Evolutionary conservation across 768 basidiomycete species (phyloP).

Genomic region (Boletus bicolor): DNA sequence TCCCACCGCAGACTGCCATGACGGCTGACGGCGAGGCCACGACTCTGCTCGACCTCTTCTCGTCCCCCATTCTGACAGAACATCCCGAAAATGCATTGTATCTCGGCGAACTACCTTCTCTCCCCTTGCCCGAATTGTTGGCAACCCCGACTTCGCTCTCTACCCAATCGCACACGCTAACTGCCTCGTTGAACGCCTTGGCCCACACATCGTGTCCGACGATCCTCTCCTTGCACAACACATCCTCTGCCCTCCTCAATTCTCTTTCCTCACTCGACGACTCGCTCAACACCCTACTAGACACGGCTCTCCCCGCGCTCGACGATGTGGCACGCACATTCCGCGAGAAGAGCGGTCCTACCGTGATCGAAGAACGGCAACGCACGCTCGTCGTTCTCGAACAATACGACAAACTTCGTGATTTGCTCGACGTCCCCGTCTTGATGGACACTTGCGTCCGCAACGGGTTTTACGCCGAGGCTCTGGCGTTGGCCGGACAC

Average conservation of each 20-base stretch:
- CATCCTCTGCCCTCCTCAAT: constrained; percentile 66
- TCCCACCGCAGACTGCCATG: constrained; percentile 17
- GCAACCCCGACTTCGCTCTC: constrained; percentile 73
- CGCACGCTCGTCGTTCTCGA: constrained; percentile 86
- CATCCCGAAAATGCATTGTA: constrained; percentile 42
- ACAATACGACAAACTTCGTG: constrained; percentile 89
- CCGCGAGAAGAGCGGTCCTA: constrained; percentile 61
- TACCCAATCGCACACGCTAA: constrained; percentile 82
- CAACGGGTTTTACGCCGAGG: constrained; percentile 90
- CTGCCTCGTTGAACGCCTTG: constrained; percentile 83
- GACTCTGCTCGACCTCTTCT: constrained; percentile 27
- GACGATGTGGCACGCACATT: constrained; percentile 73
- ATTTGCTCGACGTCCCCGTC: constrained; percentile 85
- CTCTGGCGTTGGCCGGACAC: constrained; percentile 79
- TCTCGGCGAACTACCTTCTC: constrained; percentile 59
- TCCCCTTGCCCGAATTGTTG: constrained; percentile 65
- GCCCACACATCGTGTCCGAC: constrained; percentile 91
- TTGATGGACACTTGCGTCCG: constrained; percentile 92
- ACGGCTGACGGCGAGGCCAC: constrained; percentile 21
- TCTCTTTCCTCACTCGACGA: constrained; percentile 73
- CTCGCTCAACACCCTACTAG: constrained; percentile 68
- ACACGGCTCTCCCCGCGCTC: constrained; percentile 67
- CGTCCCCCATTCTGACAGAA: constrained; percentile 16
- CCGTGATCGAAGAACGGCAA: constrained; percentile 68
- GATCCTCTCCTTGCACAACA: constrained; percentile 83